These are phyloP conservation scores for Leccinum boreale DNA, from an alignment of 768 basidiomycete species.

Conservation along the genomic window DNA sequence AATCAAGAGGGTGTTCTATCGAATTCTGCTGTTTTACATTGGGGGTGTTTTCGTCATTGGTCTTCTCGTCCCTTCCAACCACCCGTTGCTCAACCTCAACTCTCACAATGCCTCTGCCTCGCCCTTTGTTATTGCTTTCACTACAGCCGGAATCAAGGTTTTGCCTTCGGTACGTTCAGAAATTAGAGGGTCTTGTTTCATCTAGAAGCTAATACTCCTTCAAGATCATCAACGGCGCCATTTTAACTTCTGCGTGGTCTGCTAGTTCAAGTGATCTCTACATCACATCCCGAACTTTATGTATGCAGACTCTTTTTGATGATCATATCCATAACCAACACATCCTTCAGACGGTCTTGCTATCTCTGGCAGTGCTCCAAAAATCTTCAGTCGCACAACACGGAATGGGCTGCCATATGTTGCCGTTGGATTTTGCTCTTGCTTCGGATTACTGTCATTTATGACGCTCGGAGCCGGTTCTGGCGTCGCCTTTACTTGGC, in stretches of 20 bases:
- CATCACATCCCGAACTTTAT: constrained; percentile 36
- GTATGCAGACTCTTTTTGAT: constrained; percentile 12
- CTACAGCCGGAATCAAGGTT: constrained; percentile 53
- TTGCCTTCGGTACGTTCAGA: constrained; percentile 42
- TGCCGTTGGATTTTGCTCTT: constrained; percentile 28
- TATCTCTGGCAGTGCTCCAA: constrained; percentile 50
- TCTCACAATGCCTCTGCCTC: constrained; percentile 42
- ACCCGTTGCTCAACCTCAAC: constrained; percentile 38
- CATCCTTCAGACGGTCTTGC: constrained; percentile 48
- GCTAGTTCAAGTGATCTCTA: constrained; percentile 41
- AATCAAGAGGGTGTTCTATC: constrained; percentile 43
- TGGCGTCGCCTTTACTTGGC: constrained; percentile 43
- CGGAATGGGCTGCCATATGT: constrained; percentile 44
- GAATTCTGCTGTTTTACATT: constrained; percentile 37
- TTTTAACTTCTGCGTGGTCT: constrained; percentile 46
- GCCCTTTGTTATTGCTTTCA: constrained; percentile 58
- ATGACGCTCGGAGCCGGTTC: constrained; percentile 36
- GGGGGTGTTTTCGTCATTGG: constrained; percentile 46
- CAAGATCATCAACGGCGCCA: constrained; percentile 36
- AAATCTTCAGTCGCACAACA: constrained; percentile 43
- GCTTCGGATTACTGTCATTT: constrained; percentile 38
- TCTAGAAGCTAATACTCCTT: background rate
- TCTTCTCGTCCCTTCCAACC: constrained; percentile 47
- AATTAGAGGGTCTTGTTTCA: background rate
- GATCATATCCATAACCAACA: background rate